Percentiles rank a stretch among this genome's conserved stretches.
Evolutionary conservation across 768 basidiomycete genomes (phyloP).

Genomic region (Psilocybe azurescens): DNA sequence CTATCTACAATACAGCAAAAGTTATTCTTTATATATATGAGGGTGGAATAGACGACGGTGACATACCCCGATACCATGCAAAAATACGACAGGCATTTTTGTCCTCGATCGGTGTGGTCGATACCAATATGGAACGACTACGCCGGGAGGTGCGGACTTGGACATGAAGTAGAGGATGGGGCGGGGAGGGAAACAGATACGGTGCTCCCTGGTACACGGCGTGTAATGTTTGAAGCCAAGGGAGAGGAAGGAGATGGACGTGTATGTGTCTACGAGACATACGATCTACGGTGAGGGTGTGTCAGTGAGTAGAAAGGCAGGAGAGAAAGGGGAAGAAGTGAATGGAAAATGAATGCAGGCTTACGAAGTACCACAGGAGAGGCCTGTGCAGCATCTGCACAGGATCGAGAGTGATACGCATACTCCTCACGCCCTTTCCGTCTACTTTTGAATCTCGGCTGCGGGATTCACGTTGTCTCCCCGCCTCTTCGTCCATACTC

Average conservation of each 20-base stretch:
- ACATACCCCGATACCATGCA: slow-evolving; percentile 73
- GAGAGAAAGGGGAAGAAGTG: background rate
- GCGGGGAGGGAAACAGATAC: slow-evolving; percentile 46
- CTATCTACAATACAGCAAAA: slow-evolving; percentile 48
- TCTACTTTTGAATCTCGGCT: background rate
- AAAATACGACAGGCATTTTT: slow-evolving; percentile 61
- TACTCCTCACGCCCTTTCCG: slow-evolving; percentile 34
- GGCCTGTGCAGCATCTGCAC: slow-evolving; percentile 63
- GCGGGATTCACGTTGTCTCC: slow-evolving; percentile 11
- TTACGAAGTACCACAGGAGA: slow-evolving; percentile 66
- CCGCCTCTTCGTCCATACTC: slow-evolving; percentile 15
- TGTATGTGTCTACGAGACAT: slow-evolving; percentile 49
- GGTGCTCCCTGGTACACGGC: slow-evolving; percentile 30
- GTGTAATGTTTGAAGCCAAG: slow-evolving; percentile 63
- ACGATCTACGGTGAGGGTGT: slow-evolving; percentile 48
- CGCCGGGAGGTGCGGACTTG: slow-evolving; percentile 38
- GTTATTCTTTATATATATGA: background rate
- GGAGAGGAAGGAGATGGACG: slow-evolving; percentile 40
- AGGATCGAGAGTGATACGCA: slow-evolving; percentile 61
- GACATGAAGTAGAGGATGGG: slow-evolving; percentile 50
- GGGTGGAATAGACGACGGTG: background rate
- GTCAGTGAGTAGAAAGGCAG: background rate
- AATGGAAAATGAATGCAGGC: slow-evolving; percentile 23
- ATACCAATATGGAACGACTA: slow-evolving; percentile 43
- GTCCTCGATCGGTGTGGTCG: slow-evolving; percentile 48